Base-by-base conservation (phyloP, 176 grass and related monocot species). In the Puccinellia tenuiflora region DNA sequence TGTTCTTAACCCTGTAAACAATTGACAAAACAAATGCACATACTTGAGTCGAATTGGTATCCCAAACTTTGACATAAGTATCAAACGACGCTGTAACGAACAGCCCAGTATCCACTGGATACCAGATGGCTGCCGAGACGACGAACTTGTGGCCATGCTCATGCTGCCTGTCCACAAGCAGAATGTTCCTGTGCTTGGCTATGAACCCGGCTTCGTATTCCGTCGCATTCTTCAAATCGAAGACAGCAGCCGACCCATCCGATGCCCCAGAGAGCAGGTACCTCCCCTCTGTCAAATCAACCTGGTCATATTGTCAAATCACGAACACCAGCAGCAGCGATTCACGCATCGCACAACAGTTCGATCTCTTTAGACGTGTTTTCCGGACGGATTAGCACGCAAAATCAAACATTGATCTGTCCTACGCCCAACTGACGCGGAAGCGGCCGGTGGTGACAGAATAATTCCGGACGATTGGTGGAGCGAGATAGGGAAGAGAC, bases 31-130 rank as follows among this genome's bases (percentile, higher is more conserved):
- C 7, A 21, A 76, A 5, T 47, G 35, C 22, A 79, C 76, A 24
- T 91, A 93, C 96, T 39, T 98, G 96, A 83, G 87, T 77, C 5
- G 82, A 89, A 86, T 98, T 98, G 37, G 92, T 98, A 80, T 98
- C 96, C 96, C 96, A 98, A 29, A 98, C 92, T 86, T 98, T 93
- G 77, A 98, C 87, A 68, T 78, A 90, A 4, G 93, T 89, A 68
- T 98, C 96, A 40, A 93, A 98, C 45, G 96, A 98, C 20, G 88
- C 92, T 1, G 92, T 93, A 68, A 95, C 85, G 35, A 98, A 95
- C 15, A 98, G 62, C 8, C 96, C 96, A 1, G 96, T 98, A 59
- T 98, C 96, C 35, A 98, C 82, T 6, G 92, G 92, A 81, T 98
- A 98, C 96, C 96, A 98, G 25, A 92, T 46, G 29, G 91, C 92